phyloP scores from a whole-genome alignment of 306 rosid genomes.

The Parietaria judaica region DNA sequence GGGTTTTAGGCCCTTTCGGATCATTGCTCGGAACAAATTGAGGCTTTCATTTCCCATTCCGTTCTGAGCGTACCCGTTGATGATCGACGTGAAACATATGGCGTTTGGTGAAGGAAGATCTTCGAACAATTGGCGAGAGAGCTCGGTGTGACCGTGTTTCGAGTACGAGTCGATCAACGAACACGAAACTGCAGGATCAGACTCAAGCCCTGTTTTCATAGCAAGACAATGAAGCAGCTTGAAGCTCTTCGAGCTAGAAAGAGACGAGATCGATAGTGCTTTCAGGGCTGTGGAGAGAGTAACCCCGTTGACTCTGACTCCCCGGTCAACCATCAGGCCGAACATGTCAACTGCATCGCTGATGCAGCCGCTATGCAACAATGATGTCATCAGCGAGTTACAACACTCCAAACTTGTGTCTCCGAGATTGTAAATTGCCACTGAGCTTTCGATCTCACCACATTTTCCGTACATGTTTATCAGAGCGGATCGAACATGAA shows the following conservation, averaged over 20 bases:
- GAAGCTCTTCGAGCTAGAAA: slow-evolving; percentile 37
- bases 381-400: slow-evolving; percentile 82
- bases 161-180: slow-evolving; percentile 72
- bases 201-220: slow-evolving; percentile 60
- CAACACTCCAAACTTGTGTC: slow-evolving; percentile 48
- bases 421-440: slow-evolving; percentile 39
- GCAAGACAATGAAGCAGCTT: slow-evolving; percentile 50
- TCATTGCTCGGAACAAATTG: slow-evolving; percentile 47
- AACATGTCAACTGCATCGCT: slow-evolving; percentile 77
- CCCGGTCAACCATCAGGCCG: slow-evolving; percentile 62
- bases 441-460: slow-evolving; percentile 51
- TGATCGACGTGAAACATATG: slow-evolving; percentile 70
- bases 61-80: slow-evolving; percentile 63
- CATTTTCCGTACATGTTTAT: slow-evolving; percentile 84
- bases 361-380: slow-evolving; percentile 42
- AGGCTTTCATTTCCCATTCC: slow-evolving; percentile 75
- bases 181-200: slow-evolving; percentile 48
- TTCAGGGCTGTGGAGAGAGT: slow-evolving; percentile 61
- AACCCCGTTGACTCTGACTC: slow-evolving; percentile 56
- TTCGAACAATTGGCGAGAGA: slow-evolving; percentile 48
- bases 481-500: slow-evolving; percentile 66
- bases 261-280: slow-evolving; percentile 51
- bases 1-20: slow-evolving; percentile 52
- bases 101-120: slow-evolving; percentile 46
- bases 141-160: slow-evolving; percentile 49